Evolutionary conservation across 306 rosid species (phyloP).

Genomic region (Glycyrrhiza uralensis): DNA sequence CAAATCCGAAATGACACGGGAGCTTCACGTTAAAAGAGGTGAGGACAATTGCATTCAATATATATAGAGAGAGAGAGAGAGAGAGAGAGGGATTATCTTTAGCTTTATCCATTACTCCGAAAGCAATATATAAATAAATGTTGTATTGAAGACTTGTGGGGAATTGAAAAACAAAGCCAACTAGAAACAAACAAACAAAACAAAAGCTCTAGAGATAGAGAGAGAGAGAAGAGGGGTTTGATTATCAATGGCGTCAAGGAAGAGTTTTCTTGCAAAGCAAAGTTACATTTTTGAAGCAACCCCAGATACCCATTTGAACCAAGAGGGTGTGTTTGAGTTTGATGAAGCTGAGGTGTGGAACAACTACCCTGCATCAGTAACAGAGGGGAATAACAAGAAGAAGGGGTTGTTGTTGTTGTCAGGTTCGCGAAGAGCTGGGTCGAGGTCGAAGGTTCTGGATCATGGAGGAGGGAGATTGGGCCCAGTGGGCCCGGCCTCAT

Average conservation of each 20-base stretch:
- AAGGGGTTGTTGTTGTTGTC: neutral
- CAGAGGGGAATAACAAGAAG: slow-evolving; percentile 14
- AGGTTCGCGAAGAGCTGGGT: slow-evolving; percentile 18
- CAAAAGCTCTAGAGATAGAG: neutral
- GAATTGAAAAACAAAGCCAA: neutral
- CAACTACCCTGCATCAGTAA: neutral
- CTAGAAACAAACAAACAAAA: neutral
- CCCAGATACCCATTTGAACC: neutral
- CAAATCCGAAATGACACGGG: too few relatives aligned
- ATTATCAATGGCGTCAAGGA: slow-evolving; percentile 71
- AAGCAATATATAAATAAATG: slow-evolving; percentile 34
- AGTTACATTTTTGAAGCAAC: slow-evolving; percentile 42
- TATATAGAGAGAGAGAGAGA: neutral
- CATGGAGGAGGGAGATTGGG: neutral
- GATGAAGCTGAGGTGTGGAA: slow-evolving; percentile 65
- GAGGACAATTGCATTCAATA: slow-evolving; percentile 1
- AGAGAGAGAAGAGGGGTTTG: neutral
- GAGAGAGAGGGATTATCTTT: slow-evolving; percentile 25
- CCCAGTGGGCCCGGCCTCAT: slow-evolving; percentile 33
- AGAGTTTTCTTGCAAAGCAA: slow-evolving; percentile 40
- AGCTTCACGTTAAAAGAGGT: slow-evolving; percentile 25
- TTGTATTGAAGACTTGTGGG: neutral
- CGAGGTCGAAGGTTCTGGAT: slow-evolving; percentile 7
- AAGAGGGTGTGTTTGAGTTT: slow-evolving; percentile 41
- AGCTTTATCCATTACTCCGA: slow-evolving; percentile 35